These are phyloP conservation scores for Coemansia sp. DNA, from an alignment of 192 early-diverging fungal species.

Conservation along the genomic window DNA sequence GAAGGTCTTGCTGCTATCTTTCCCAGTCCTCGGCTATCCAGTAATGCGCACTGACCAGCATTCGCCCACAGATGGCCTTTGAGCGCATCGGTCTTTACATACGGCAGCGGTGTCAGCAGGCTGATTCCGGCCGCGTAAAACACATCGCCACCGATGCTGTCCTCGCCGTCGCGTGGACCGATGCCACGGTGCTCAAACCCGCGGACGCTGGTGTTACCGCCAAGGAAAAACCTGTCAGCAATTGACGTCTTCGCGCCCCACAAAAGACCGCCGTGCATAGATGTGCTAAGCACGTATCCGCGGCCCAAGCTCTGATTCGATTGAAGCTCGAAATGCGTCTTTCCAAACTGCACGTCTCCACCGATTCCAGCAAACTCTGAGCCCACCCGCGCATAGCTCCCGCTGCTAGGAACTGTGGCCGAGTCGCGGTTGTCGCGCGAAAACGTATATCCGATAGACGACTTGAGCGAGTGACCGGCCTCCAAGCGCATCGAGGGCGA, in stretches of 20 bases:
- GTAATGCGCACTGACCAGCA: constrained; percentile 71
- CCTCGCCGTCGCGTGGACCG: constrained; percentile 78
- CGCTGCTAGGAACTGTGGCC: constrained; percentile 70
- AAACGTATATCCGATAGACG: constrained; percentile 67
- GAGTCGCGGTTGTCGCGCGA: constrained; percentile 77
- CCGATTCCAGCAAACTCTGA: constrained; percentile 81
- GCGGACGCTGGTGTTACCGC: constrained; percentile 81
- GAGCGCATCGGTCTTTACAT: constrained; percentile 62
- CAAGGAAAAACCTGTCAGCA: constrained; percentile 85
- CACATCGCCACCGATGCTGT: constrained; percentile 86
- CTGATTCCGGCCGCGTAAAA: constrained; percentile 79
- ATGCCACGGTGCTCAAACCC: constrained; percentile 88
- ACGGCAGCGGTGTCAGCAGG: constrained; percentile 79
- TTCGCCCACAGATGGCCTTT: constrained; percentile 87
- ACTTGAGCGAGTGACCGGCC: constrained; percentile 85
- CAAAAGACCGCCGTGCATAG: constrained; percentile 67
- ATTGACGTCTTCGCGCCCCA: constrained; percentile 62
- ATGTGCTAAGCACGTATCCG: constrained; percentile 56
- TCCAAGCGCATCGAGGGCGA: constrained; percentile 67
- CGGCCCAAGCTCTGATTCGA: constrained; percentile 54
- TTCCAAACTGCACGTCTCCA: constrained; percentile 76
- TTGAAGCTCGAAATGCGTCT: constrained; percentile 72
- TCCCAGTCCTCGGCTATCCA: constrained; percentile 26
- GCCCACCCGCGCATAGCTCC: constrained; percentile 52
- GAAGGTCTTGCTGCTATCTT: not conserved